Evolutionary conservation across 257 asterid species (phyloP).

Genomic region (Nicotiana benthamiana): DNA sequence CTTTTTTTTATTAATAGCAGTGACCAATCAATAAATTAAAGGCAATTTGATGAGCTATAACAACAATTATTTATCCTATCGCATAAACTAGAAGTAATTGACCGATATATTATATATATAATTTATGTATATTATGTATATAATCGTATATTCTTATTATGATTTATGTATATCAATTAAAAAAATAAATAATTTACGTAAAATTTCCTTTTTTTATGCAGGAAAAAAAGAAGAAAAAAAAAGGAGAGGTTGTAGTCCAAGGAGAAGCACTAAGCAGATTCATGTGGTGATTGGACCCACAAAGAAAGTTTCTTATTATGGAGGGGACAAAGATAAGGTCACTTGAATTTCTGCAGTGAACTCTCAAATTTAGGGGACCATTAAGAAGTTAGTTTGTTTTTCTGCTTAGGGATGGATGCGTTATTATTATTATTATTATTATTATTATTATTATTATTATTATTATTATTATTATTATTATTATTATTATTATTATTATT

Average conservation of each 20-base stretch:
- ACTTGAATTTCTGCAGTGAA: slow-evolving; percentile 23
- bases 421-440: background rate
- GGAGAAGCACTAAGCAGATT: slow-evolving; percentile 1
- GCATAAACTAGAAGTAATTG: too few relatives aligned
- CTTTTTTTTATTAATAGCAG: background rate
- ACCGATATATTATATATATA: too few relatives aligned
- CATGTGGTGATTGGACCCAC: slow-evolving; percentile 12
- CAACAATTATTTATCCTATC: too few relatives aligned
- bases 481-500: too few relatives aligned
- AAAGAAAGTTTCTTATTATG: slow-evolving; percentile 16
- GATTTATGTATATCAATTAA: too few relatives aligned
- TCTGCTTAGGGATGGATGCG: slow-evolving; percentile 13
- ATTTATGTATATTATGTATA: too few relatives aligned
- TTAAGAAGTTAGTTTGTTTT: background rate
- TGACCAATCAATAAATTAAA: background rate
- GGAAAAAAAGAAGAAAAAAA: background rate
- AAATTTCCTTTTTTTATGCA: background rate
- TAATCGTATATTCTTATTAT: too few relatives aligned
- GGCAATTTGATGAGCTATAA: too few relatives aligned
- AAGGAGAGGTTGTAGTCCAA: background rate
- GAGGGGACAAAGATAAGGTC: slow-evolving; percentile 27
- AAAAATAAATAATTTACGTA: too few relatives aligned
- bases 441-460: too few relatives aligned
- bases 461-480: too few relatives aligned
- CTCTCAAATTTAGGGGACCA: slow-evolving; percentile 13